Evolutionary conservation across 768 basidiomycete genomes (phyloP), one percentile per base, ranked within the genome.

Genomic region (Lentinula boryana): DNA sequence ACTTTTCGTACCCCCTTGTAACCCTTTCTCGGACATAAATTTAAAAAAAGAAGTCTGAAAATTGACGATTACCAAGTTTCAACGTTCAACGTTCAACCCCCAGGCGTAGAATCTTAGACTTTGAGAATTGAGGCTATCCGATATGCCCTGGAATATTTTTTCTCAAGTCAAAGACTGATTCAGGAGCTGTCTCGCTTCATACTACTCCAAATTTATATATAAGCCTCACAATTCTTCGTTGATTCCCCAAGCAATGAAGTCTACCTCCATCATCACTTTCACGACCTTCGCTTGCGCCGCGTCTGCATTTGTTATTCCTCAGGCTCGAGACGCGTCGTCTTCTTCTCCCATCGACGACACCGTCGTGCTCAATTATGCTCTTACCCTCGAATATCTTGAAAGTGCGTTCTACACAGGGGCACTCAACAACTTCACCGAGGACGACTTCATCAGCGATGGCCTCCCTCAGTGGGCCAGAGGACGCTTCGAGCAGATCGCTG

Each of bases 401-500:
- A 71, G 69, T 62, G 69, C 74, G 3, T 82, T 82, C 68, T 85
- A 83, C 68, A 62, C 62, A 2, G 65, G 69, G 21, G 76, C 71
- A 0, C 74, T 87, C 15, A 67, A 62, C 23, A 76, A 79, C 55
- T 84, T 79, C 72, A 68, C 75, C 58, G 68, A 71, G 13, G 64
- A 75, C 18, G 80, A 74, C 49, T 88, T 85, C 70, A 64, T 64
- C 43, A 65, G 72, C 6, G 78, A 77, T 16, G 85, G 81, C 2
- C 82, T 80, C 65, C 74, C 76, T 52, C 41, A 71, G 52, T 82
- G 77, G 75, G 80, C 81, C 50, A 75, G 80, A 55, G 77, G 71
- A 1, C 78, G 82, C 13, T 78, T 83, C 64, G 64, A 70, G 23
- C 78, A 88, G 68, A 82, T 89, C 58, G 70, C 71, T 23, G 70